Evolutionary conservation across 2,329 filamentous ascomycete genomes (phyloP).

Genomic region (Talaromyces piceae): DNA sequence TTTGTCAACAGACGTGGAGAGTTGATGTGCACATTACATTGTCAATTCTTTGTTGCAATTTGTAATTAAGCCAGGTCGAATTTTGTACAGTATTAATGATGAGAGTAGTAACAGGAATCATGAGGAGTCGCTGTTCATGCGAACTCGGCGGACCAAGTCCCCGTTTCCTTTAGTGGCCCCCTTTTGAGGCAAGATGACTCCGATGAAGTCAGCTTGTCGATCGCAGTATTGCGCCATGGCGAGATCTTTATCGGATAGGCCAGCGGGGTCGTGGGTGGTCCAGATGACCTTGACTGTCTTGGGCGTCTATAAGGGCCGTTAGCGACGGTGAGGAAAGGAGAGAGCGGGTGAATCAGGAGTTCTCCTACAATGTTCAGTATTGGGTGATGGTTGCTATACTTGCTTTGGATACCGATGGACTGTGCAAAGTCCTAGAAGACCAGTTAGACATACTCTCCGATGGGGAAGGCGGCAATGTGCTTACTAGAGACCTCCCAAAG

Average conservation of each 20-base stretch:
- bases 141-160: too few relatives aligned
- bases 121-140: too few relatives aligned
- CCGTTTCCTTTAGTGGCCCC: too few relatives aligned
- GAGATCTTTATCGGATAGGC: conserved; percentile 31
- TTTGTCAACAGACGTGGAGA: too few relatives aligned
- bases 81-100: too few relatives aligned
- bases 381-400: conserved; percentile 31
- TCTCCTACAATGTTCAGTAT: conserved; percentile 32
- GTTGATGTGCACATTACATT: too few relatives aligned
- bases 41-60: too few relatives aligned
- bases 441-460: not conserved
- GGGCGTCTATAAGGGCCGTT: conserved; percentile 14
- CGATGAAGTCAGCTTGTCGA: conserved; percentile 26
- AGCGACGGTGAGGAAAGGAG: too few relatives aligned
- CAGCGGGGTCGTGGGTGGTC: conserved; percentile 35
- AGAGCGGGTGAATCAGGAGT: too few relatives aligned
- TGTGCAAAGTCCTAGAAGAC: conserved; percentile 28
- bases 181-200: conserved; percentile 19
- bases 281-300: conserved; percentile 33
- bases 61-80: too few relatives aligned
- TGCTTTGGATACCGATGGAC: conserved; percentile 29
- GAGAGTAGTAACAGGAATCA: too few relatives aligned
- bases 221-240: conserved; percentile 32
- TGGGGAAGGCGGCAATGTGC: conserved; percentile 6
- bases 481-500: conserved; percentile 33